Evolutionary conservation across 148 eudicot species (phyloP).

Genomic region (Cornus kousa): DNA sequence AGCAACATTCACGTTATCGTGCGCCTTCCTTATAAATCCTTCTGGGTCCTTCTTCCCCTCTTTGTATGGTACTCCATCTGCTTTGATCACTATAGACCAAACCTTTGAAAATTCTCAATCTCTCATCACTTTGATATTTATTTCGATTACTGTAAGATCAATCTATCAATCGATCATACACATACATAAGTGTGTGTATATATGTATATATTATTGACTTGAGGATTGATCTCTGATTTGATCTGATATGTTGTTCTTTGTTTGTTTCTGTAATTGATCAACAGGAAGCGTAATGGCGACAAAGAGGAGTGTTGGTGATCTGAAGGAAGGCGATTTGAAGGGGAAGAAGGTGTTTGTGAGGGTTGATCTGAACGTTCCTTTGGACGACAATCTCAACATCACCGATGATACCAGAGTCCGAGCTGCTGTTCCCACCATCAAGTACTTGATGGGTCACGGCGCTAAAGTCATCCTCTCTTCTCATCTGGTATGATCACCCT

Average conservation of each 20-base stretch:
- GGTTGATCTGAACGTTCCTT: constrained; percentile 75
- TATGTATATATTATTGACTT: no score
- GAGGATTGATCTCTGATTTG: background rate
- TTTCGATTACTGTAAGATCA: constrained; percentile 2
- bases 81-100: background rate
- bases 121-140: background rate
- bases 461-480: constrained; percentile 52
- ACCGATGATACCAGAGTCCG: constrained; percentile 68
- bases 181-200: no score
- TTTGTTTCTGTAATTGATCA: background rate
- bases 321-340: constrained; percentile 67
- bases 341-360: constrained; percentile 82
- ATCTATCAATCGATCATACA: background rate
- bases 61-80: background rate
- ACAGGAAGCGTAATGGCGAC: constrained; percentile 46
- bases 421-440: constrained; percentile 58
- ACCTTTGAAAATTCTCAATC: background rate
- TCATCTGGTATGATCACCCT: constrained; percentile 32
- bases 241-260: background rate
- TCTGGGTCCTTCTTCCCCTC: background rate
- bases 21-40: background rate
- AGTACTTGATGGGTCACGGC: constrained; percentile 42
- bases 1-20: background rate
- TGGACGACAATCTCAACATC: constrained; percentile 62
- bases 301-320: constrained; percentile 72